Conservation (phyloP, 139 green algal genomes). For the Chlorella sp. region DNA sequence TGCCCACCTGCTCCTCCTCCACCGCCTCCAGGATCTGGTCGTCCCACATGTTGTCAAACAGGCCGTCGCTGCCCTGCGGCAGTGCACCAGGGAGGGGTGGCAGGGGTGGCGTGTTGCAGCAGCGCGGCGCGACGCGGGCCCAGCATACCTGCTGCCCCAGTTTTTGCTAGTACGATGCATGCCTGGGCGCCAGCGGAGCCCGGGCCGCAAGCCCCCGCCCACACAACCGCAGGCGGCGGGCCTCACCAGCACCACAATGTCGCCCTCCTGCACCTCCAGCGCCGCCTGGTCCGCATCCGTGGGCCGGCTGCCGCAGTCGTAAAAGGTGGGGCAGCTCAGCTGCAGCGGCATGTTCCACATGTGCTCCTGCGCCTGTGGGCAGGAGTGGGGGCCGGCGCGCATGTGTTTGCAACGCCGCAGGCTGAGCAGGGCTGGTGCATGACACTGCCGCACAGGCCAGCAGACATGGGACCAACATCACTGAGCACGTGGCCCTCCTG, state of each 20-base stretch:
- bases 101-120: too few species aligned
- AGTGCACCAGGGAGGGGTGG: too few species aligned
- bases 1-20: neutral
- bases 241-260: conserved; percentile 56
- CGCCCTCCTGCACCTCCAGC: conserved; percentile 64
- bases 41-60: conserved; percentile 98
- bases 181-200: conserved; percentile 82
- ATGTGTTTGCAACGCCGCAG: too few species aligned
- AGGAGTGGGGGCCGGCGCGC: neutral
- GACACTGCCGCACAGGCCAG: too few species aligned
- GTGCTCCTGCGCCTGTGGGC: conserved; percentile 87
- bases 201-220: conserved; percentile 33
- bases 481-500: too few species aligned
- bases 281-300: conserved; percentile 49
- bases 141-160: too few species aligned
- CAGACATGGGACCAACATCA: too few species aligned
- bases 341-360: conserved; percentile 97
- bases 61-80: conserved; percentile 82
- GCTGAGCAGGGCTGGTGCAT: too few species aligned
- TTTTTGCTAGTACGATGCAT: too few species aligned
- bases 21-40: conserved; percentile 70
- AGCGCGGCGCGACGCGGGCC: too few species aligned
- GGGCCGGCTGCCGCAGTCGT: conserved; percentile 42
- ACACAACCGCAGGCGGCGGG: conserved; percentile 53
- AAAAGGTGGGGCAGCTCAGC: conserved; percentile 60